Conservation (phyloP, 2,329 filamentous ascomycete species). For the Cladosporium sp. region DNA sequence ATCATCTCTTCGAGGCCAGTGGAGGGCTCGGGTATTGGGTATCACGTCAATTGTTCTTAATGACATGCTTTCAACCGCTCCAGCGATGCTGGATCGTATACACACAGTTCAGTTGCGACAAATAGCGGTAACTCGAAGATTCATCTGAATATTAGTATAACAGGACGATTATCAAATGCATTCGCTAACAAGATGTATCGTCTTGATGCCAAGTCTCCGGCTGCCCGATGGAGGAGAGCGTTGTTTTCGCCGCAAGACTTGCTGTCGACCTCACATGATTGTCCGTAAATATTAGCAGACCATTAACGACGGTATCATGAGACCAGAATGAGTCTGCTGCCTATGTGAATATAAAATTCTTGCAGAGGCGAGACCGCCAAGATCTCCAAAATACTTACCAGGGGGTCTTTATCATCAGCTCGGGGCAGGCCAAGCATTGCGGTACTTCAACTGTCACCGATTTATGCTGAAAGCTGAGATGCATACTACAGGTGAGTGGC, state of each 20-base stretch:
- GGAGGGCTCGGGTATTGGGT: neutral
- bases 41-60: neutral
- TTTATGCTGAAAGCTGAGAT: neutral
- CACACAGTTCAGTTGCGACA: neutral
- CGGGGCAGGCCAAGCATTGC: too few relatives aligned
- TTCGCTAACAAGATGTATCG: neutral
- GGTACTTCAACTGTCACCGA: neutral
- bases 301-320: neutral
- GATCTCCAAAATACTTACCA: neutral
- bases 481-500: neutral
- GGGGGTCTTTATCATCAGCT: too few relatives aligned
- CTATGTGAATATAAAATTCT: neutral
- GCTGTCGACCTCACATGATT: neutral
- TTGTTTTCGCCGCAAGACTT: neutral
- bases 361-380: neutral
- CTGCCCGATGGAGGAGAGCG: neutral
- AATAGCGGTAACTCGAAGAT: neutral
- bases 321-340: too few relatives aligned
- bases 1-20: slow-evolving; percentile 10
- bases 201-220: neutral
- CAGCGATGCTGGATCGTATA: neutral
- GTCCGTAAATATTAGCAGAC: neutral
- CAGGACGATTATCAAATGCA: neutral
- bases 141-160: neutral
- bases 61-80: neutral